Evolutionary conservation across 495 filamentous ascomycete genomes (phyloP).

Genomic region (Lasiosphaeria miniovina): DNA sequence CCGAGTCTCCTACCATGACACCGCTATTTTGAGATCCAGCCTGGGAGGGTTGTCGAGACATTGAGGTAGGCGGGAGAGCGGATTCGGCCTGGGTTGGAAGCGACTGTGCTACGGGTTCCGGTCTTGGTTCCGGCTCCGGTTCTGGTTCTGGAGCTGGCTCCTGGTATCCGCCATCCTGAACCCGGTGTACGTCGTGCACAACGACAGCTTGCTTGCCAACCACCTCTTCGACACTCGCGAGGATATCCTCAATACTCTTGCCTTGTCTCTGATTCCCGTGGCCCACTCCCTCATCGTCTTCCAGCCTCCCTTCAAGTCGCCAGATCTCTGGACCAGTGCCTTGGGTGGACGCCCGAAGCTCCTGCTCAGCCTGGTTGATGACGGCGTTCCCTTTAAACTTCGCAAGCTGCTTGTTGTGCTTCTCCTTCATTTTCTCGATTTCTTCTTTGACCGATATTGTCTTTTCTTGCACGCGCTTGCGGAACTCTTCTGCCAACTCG

Average conservation of each 20-base stretch:
- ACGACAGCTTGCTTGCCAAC: slow-evolving; percentile 55
- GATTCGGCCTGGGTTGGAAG: slow-evolving; percentile 1
- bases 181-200: slow-evolving; percentile 61
- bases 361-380: slow-evolving; percentile 62
- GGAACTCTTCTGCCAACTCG: slow-evolving; percentile 71
- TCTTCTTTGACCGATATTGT: slow-evolving; percentile 67
- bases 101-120: background rate
- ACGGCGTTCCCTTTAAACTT: slow-evolving; percentile 66
- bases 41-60: slow-evolving; percentile 48
- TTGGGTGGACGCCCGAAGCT: slow-evolving; percentile 54
- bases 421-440: slow-evolving; percentile 74
- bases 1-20: slow-evolving; percentile 53
- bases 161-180: slow-evolving; percentile 68
- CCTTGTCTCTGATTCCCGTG: slow-evolving; percentile 44
- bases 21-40: slow-evolving; percentile 49
- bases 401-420: slow-evolving; percentile 70
- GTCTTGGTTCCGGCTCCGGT: slow-evolving; percentile 37
- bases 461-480: slow-evolving; percentile 64
- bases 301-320: slow-evolving; percentile 60
- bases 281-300: slow-evolving; percentile 51
- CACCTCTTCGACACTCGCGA: slow-evolving; percentile 54
- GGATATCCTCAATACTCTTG: slow-evolving; percentile 59
- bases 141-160: slow-evolving; percentile 32
- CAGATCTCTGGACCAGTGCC: slow-evolving; percentile 58
- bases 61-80: slow-evolving; percentile 17